A percentile compares a stretch with the other conserved stretches of the same genome.
phyloP scores from a whole-genome alignment of 352 stramenopile species.

The Thraustochytrium sp. region DNA sequence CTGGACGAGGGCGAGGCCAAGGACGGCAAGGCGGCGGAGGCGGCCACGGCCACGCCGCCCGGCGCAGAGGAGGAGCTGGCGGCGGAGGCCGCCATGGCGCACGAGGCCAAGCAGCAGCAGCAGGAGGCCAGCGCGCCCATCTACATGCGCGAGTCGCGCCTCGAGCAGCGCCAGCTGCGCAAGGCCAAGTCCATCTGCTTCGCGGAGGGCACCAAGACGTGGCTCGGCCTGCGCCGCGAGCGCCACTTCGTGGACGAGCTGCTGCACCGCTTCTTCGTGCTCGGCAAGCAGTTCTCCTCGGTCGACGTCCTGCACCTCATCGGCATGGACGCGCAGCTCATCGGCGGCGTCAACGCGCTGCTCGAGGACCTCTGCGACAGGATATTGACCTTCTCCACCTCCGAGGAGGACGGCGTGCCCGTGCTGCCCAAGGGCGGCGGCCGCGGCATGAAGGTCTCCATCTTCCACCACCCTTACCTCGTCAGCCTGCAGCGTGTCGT shows the following conservation, averaged over 20 bases:
- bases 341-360: background rate
- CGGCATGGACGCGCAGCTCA: conserved; percentile 7
- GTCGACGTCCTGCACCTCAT: conserved; percentile 20
- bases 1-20: background rate
- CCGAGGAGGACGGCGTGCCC: conserved; percentile 33
- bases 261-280: conserved; percentile 16
- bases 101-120: background rate
- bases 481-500: conserved; percentile 7
- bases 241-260: conserved; percentile 12
- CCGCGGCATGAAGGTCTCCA: conserved; percentile 10
- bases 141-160: conserved; percentile 6
- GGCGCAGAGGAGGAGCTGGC: background rate
- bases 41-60: background rate
- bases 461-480: conserved; percentile 35
- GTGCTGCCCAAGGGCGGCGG: conserved; percentile 23
- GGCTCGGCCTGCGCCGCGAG: conserved; percentile 4
- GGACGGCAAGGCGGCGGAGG: background rate
- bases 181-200: conserved; percentile 18
- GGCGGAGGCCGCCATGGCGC: background rate
- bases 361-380: background rate
- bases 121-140: background rate
- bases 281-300: conserved; percentile 32
- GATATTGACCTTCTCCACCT: background rate
- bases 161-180: background rate
- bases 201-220: conserved; percentile 13